Evolutionary conservation across 2,329 filamentous ascomycete genomes (phyloP), one percentile per base, ranked within the genome.

Genomic region (Epichloe bromicola): DNA sequence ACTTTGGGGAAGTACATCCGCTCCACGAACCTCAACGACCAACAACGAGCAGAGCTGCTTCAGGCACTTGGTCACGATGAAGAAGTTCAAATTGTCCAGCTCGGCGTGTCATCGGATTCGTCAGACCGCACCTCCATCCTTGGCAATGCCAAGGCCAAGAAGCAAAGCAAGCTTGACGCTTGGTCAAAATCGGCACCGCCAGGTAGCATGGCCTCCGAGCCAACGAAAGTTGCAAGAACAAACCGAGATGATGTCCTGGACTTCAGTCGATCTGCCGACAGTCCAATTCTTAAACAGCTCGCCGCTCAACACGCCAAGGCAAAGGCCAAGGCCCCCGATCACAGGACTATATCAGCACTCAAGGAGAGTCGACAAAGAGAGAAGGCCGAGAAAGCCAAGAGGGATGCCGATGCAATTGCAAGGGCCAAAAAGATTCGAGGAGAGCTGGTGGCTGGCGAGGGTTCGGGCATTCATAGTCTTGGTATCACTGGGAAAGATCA

Each of bases 21-120:
- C 56, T 83, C 79, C 59, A 95, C 90, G 2, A 95, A 95, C 59
- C 70, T 97, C 57, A 86, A 79, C 12, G 78, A 80, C 37, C 82
- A 85, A 51, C 89, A 97, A 63, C 88, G 90, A 57, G 91, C 90
- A 11, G 87, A 95, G 67, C 73, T 97, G 37, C 69, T 82, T 48
- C 76, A 80, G 59, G 80, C 78, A 8, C 65, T 84, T 15, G 77
- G 78, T 26, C 76, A 82, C 51, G 72, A 76, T 43, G 78, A 80
- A 34, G 70, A 76, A 10, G 66, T 79, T 11, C 69, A 76, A 53
- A 70, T 77, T 39, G 64, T 75, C 19, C 67, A 72, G 47, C 60
- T 69, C 15, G 71, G 62, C 47, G 34, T 66, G 56, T 46, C 61
- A 54, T 53, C 59, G 54, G 43, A 65, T 54, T 44, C 50, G 38